Conservation (phyloP, 1,284 basidiomycete species). For the Vanrija sp. region DNA sequence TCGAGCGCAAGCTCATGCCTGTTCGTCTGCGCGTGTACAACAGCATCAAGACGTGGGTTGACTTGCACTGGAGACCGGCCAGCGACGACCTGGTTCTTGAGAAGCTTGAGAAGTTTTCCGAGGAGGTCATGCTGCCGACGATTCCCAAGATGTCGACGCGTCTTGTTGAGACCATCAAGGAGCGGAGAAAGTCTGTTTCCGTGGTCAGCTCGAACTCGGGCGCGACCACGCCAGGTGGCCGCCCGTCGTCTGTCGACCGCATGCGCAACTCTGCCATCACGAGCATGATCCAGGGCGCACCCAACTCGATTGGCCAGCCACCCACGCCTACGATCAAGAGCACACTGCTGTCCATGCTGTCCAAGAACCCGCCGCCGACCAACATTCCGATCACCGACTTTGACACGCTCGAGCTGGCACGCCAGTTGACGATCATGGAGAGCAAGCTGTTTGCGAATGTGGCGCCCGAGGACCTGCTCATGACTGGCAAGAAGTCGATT, state of each 20-base stretch:
- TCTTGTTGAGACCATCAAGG: conserved; percentile 25
- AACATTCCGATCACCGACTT: conserved; percentile 81
- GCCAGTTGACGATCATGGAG: conserved; percentile 93
- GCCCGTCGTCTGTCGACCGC: conserved; percentile 16
- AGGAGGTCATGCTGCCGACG: conserved; percentile 31
- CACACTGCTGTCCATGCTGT: conserved; percentile 59
- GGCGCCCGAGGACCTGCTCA: conserved; percentile 84
- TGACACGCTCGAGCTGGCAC: conserved; percentile 84
- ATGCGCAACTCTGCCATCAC: conserved; percentile 8
- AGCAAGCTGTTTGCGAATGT: conserved; percentile 83
- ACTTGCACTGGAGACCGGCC: conserved; percentile 76
- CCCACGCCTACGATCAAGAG: conserved; percentile 75
- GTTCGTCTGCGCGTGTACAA: conserved; percentile 86
- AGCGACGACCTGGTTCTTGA: conserved; percentile 54
- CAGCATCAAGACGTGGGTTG: conserved; percentile 89
- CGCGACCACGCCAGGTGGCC: conserved; percentile 8
- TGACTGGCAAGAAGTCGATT: conserved; percentile 68
- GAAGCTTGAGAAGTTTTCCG: conserved; percentile 45
- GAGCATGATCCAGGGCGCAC: conserved; percentile 4
- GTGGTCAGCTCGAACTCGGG: conserved; percentile 1
- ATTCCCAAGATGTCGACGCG: conserved; percentile 40
- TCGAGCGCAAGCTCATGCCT: conserved; percentile 78
- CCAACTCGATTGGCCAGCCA: conserved; percentile 9
- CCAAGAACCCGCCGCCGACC: conserved; percentile 50
- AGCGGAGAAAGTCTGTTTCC: too few species aligned